Evolutionary conservation across 768 basidiomycete species (phyloP), one percentile per base, ranked within the genome.

Genomic region (Hortiboletus flavorubellus): DNA sequence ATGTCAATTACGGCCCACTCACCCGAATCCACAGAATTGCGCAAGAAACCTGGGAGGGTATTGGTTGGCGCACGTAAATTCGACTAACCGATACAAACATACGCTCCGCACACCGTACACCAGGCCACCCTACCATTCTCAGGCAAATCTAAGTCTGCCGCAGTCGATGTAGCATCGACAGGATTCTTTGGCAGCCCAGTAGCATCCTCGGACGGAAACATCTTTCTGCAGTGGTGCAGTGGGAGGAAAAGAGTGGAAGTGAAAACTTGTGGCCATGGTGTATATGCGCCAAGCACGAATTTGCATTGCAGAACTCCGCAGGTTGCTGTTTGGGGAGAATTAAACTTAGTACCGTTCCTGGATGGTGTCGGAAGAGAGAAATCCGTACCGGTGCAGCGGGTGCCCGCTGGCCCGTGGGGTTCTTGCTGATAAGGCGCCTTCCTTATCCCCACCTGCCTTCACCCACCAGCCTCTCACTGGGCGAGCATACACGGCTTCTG

Each of bases 1-100:
- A 4, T 1, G 4, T 18, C 2, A 0, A n/a, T 16, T 8, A 11
- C 8, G 3, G 2, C 10, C 2, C 21, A 47, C 68, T 5, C 40
- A 60, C 68, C 68, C 68, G 35, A 34, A 70, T 51, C 64, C 60
- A 45, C 64, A 64, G 23, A 70, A 64, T 38, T 66, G 62, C 1
- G 42, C 58, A 41, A 69, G 56, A 40, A 70, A 70, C 12, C 68
- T 70, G 15, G n/a, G 6, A 30, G 7, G 37, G 49, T 4, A 15
- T 15, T n/a, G 5, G 29, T 65, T 2, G 21, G 44, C 6, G 5
- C 5, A 40, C 7, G 15, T 12, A 2, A 14, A 54, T 1, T 0
- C 10, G 10, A 26, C 1, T 26, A 5, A 43, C 5, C 12, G 10
- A 23, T 43, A 15, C 0, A 15, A 53, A 43, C 64, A 59, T 59